Base-by-base conservation (phyloP, 2,329 filamentous ascomycete genomes). In the Exophiala aquamarina region DNA sequence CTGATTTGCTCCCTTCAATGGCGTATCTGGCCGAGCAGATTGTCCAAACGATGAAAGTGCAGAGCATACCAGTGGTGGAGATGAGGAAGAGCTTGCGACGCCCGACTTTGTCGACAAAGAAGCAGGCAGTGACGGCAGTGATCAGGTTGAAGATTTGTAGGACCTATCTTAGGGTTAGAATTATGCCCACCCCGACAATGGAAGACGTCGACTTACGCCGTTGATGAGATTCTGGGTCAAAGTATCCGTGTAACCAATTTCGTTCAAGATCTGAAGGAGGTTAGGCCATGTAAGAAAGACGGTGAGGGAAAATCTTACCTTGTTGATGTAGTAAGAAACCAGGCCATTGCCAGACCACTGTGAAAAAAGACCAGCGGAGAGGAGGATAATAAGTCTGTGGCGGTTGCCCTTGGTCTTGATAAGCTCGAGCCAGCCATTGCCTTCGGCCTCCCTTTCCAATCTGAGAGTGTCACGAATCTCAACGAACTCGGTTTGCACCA, bases 391-490 rank as follows among this genome's bases (percentile, higher is more conserved):
- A 11, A 61, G 61, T 15, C 59, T 50, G 36, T 59, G 60, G 29
- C 78, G 72, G 61, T 82, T 82, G 32, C 76, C 78, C 18, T 68
- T 68, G 18, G 83, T 86, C 58, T 69, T 71, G 58, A 86, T 57
- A 57, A 86, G 83, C 61, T 86, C 82, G 17, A 78, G 54, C 63
- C 84, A 87, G 50, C 69, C 66, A 38, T 74, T 78, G 18, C 42
- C 36, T 44, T 64, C 77, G 43, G 64, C 62, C 32, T 73, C 65
- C 54, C 74, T 74, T 60, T 86, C 83, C 49, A 82, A 67, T 42
- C 70, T 67, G 46, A 86, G 77, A 10, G 81, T 83, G 59, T 83
- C 75, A 59, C 76, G 77, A 66, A 87, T 87, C 67, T 87, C 82
- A 41, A 74, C 75, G 63, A 75, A 84, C 63, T 87, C 81, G 61